phyloP scores from a whole-genome alignment of 192 early-diverging fungal genomes.

The Backusella liffmaniae region DNA sequence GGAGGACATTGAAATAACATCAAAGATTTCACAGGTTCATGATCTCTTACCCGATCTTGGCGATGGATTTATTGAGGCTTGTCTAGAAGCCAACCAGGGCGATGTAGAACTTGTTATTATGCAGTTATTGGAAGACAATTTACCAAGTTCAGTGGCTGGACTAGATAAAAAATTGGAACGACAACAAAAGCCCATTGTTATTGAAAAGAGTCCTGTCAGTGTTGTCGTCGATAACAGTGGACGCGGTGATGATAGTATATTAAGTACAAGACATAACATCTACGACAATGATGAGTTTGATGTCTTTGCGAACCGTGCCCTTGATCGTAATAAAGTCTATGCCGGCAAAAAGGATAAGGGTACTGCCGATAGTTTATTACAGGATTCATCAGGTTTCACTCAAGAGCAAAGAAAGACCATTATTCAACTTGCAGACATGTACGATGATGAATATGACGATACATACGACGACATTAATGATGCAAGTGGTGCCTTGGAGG shows the following conservation, averaged over 20 bases:
- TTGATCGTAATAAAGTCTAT: constrained; percentile 65
- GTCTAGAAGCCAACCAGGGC: constrained; percentile 65
- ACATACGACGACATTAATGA: constrained; percentile 80
- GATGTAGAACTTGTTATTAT: constrained; percentile 74
- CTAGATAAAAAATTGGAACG: constrained; percentile 64
- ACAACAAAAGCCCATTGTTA: constrained; percentile 8
- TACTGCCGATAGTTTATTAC: constrained; percentile 44
- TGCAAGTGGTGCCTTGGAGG: constrained; percentile 55
- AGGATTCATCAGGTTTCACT: constrained; percentile 56
- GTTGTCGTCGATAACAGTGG: background rate
- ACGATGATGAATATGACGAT: constrained; percentile 93
- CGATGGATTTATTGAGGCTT: constrained; percentile 88
- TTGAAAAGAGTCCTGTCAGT: background rate
- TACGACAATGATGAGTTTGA: constrained; percentile 97
- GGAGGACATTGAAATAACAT: constrained; percentile 53
- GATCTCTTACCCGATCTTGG: constrained; percentile 90
- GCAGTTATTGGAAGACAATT: constrained; percentile 73
- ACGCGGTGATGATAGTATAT: background rate
- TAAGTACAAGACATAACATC: constrained; percentile 67
- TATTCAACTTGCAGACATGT: constrained; percentile 51
- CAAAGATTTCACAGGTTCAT: constrained; percentile 75
- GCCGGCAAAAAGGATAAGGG: constrained; percentile 71
- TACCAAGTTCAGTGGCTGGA: constrained; percentile 63
- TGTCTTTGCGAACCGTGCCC: constrained; percentile 64
- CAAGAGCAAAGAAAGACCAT: constrained; percentile 46